phyloP scores from a whole-genome alignment of 441 rosid genomes.

The Manihot esculenta region DNA sequence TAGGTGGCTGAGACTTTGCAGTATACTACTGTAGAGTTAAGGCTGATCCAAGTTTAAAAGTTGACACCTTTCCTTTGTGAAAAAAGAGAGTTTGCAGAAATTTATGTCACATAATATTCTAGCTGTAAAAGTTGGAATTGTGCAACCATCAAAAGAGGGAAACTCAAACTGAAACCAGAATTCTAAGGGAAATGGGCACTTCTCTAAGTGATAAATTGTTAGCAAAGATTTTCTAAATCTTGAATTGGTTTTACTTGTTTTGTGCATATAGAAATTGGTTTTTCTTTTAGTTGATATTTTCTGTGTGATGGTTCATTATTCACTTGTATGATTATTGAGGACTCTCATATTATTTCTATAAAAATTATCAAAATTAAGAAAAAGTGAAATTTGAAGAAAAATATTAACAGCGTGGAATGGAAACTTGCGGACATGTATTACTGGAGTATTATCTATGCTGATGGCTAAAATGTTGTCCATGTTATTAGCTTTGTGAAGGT shows the following conservation, averaged over 20 bases:
- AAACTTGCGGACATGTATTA: not conserved
- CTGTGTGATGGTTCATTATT: not conserved
- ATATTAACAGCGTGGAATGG: not conserved
- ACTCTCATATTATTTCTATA: not conserved
- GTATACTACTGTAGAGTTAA: no score
- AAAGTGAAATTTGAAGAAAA: not conserved
- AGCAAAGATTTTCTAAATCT: not conserved
- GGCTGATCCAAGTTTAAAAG: no score
- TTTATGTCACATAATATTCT: not conserved
- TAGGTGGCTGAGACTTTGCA: not conserved
- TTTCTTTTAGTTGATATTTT: not conserved
- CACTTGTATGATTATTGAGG: not conserved
- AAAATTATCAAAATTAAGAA: not conserved
- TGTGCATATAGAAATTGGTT: not conserved
- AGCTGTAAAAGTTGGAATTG: no score
- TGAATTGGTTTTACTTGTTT: not conserved
- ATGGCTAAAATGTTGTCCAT: not conserved
- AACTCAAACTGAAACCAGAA: not conserved
- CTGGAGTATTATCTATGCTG: not conserved
- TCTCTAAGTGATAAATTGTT: no score
- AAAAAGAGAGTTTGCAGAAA: not conserved
- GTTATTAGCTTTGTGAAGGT: not conserved
- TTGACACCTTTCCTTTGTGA: no score
- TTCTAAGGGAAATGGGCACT: not conserved
- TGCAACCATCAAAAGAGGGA: not conserved